Evolutionary conservation across 2,329 filamentous ascomycete genomes (phyloP), one percentile per base, ranked within the genome.

Genomic region (Clarireedia hainanense): DNA sequence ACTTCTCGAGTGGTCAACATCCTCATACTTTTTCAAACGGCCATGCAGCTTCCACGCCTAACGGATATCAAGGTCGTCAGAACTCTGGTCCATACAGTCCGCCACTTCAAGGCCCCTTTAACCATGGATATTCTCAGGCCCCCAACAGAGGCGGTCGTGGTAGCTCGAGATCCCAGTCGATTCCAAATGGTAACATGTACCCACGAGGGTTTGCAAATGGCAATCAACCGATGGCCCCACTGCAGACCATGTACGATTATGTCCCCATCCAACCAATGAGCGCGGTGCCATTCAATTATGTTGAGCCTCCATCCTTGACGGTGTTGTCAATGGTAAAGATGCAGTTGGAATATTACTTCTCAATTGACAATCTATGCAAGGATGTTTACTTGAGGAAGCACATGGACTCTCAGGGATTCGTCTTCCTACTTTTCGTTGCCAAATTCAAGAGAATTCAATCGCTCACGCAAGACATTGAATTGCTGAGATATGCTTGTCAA

Each of bases 371-470:
- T 69, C 79, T 97, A 50, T 88, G 89, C 78, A 96, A 96, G 73
- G 94, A 99, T 67, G 79, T 89, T 67, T 97, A 84, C 71, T 78
- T 99, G 57, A 86, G 94, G 56, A 85, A 83, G 66, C 85, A 91
- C 64, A 97, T 99, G 94, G 92, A 99, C 69, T 89, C 88, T 1
- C 89, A 97, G 70, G 94, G 94, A 17, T 97, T 91, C 67, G 91
- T 96, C 14, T 84, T 83, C 50, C 74, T 99, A 51, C 78, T 80
- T 36, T 80, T 96, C 57, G 86, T 99, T 63, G 81, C 87, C 23
- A 80, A 78, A n/a, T 99, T 99, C 77, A 90, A 89, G 71, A 86
- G 94, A 57, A 86, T 95, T 68, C 85, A 85, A 71, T 75, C 80
- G 27, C 73, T 95, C 30, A 87, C 86, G 0, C 80, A 81, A 50